A percentile compares a stretch with the other conserved stretches of the same genome.
Conservation (phyloP, 148 eudicot species). For the Linanthus parryae region DNA sequence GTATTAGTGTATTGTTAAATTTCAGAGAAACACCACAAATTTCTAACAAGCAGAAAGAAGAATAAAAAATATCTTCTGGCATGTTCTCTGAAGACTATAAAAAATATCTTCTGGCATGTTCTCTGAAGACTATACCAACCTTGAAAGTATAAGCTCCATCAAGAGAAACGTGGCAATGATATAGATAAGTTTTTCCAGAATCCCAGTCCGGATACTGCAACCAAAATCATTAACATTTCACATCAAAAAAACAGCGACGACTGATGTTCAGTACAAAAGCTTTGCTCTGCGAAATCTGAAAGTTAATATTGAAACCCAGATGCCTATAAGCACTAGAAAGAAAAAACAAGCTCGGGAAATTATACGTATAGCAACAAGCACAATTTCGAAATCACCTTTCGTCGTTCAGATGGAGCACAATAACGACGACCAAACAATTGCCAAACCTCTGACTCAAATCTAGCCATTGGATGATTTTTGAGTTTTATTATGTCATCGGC, state of each 20-base stretch:
- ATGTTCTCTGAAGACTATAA: neutral
- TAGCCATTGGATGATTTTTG: constrained; percentile 29
- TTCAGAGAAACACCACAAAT: neutral
- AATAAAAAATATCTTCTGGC: neutral
- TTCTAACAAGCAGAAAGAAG: neutral
- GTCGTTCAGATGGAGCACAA: constrained; percentile 30
- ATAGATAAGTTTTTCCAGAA: constrained; percentile 38
- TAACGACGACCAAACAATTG: constrained; percentile 28
- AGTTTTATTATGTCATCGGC: constrained; percentile 21
- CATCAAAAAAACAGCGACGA: neutral
- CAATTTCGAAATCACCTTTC: constrained; percentile 32
- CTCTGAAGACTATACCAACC: constrained; percentile 24
- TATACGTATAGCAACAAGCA: too few relatives aligned
- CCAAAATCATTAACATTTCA: neutral
- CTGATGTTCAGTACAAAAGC: neutral
- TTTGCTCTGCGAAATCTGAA: neutral
- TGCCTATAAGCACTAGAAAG: too few relatives aligned
- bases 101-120: neutral
- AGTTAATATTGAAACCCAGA: neutral
- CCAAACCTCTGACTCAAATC: constrained; percentile 60
- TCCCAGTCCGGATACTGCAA: constrained; percentile 65
- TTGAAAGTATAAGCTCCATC: constrained; percentile 52
- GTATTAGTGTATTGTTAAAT: neutral
- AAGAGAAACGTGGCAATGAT: constrained; percentile 47
- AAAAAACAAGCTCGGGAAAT: neutral